phyloP scores from a whole-genome alignment of 352 stramenopile genomes.

The Blastocystis sp. region DNA sequence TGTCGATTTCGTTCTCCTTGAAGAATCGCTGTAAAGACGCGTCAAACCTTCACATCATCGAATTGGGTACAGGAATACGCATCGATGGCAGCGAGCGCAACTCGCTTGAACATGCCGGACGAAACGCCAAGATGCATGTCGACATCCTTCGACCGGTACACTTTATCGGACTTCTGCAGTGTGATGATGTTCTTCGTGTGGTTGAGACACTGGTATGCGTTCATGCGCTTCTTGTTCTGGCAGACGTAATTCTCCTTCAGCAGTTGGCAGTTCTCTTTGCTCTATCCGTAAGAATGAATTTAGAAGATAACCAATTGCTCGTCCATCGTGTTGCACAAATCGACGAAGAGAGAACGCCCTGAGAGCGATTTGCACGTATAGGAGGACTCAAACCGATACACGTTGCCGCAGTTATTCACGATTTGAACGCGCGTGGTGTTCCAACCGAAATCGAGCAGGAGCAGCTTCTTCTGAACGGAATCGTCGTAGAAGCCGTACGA shows the following conservation, averaged over 20 bases:
- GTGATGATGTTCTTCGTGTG: constrained; percentile 10
- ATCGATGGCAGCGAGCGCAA: constrained; percentile 8
- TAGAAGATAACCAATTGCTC: constrained; percentile 1
- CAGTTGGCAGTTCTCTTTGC: neutral
- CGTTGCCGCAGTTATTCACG: neutral
- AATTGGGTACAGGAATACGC: neutral
- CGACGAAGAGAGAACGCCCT: neutral
- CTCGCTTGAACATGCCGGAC: neutral
- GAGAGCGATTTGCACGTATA: constrained; percentile 5
- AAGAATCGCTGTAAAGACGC: neutral
- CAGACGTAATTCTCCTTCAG: constrained; percentile 32
- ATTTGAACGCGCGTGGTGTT: constrained; percentile 18
- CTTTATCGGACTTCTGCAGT: neutral
- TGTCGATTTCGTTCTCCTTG: neutral
- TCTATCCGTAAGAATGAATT: neutral
- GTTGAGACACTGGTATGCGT: constrained; percentile 11
- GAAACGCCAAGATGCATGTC: constrained; percentile 9
- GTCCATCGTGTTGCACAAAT: neutral
- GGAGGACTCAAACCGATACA: neutral
- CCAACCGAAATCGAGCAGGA: constrained; percentile 54
- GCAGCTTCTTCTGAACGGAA: constrained; percentile 10
- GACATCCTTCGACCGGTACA: neutral
- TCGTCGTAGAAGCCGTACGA: constrained; percentile 66
- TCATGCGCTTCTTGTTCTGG: constrained; percentile 28
- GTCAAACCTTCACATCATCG: neutral